Base-by-base conservation (phyloP, 2,329 filamentous ascomycete species). In the Sporothrix schenckii region DNA sequence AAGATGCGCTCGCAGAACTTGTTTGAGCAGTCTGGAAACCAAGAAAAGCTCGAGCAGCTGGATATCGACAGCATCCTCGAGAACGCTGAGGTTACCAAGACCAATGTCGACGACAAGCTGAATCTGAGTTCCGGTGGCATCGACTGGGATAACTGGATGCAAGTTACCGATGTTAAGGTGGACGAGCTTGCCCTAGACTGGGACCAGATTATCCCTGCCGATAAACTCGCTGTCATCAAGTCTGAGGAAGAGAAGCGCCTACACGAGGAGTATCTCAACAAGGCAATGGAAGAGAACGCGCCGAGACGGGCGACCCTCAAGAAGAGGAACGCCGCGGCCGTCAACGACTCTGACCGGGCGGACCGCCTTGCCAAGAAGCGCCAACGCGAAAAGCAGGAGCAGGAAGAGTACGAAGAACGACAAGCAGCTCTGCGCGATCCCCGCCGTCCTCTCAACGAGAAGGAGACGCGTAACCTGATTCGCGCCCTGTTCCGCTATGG, bases 1-100 rank as follows among this genome's bases (percentile, higher is more conserved):
- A 98, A 98, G 83, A 93, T 94, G 81, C 91, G 95, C 75, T 97
- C 95, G n/a, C 95, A 97, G 78, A 97, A 95, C 80, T 97, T 99
- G 91, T 99, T 99, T 75, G 94, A 98, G 80, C 94, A 97, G 79
- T 95, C 92, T 13, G 92, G 93, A 71, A 99, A 99, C 78, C 95
- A 99, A 80, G 91, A 94, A 81, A 95, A 97, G 78, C 86, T 99
- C 5, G 95, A 99, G 80, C 93, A 97, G 80, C 89, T 99, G 30
- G 95, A 99, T 78, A 98, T 99, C 75, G 96, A 99, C 78, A 93
- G 94, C 10, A 95, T 99, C 52, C 88, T 99, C 19, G 95, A 95
- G 76, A 97, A 97, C 79, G 95, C 96, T 39, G 95, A 99, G 81
- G 89, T 98, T 76, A 96, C 97, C 76, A 94, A 97, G 83, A 98